Base-by-base conservation (phyloP, 2,329 filamentous ascomycete genomes). In the Aspergillus sp. region DNA sequence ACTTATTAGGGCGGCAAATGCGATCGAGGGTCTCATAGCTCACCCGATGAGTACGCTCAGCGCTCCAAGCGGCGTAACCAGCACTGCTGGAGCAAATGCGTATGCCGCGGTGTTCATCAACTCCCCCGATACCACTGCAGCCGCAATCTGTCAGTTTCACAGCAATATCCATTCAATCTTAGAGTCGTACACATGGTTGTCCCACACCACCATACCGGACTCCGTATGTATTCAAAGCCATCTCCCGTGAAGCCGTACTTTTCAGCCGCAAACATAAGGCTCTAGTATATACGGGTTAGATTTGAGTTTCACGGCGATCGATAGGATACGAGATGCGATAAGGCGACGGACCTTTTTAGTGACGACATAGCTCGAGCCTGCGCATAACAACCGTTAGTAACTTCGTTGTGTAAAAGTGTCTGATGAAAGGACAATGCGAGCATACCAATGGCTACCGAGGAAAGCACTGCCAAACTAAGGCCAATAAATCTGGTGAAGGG, bases 71-170 rank as follows among this genome's bases (percentile, higher is more conserved):
- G 95, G 96, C 4, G 95, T 99, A 43, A 99, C 95, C 53, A 99
- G 84, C 76, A 99, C 99, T n/a, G 95, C 96, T 41, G 95, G 95
- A 65, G 95, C 95, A 77, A 98, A 99, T 7, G 95, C 95, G 74
- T 99, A 99, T 62, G 95, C 95, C 50, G 93, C 93, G 73, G 99
- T 99, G 77, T 99, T 99, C 78, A 92, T 96, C 57, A 97, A 81
- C 78, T 99, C 96, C 70, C 95, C 96, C 44, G 96, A 78, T 60
- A 91, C 90, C 85, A 99, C 91, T 96, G 58, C 50, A 66, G 54
- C 52, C 47, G 43, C 39, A 46, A 12, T 35, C 41, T 41, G 23
- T 50, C 39, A 49, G 49, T 37, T 15, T 37, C 43, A 11, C 48
- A 37, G 44, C 46, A 43, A 54, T 44, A 59, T 57, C 70, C 62